A percentile compares a stretch with the other conserved stretches of the same genome.
Conservation (phyloP, 129 eudicot genomes). For the Logfia minima region DNA sequence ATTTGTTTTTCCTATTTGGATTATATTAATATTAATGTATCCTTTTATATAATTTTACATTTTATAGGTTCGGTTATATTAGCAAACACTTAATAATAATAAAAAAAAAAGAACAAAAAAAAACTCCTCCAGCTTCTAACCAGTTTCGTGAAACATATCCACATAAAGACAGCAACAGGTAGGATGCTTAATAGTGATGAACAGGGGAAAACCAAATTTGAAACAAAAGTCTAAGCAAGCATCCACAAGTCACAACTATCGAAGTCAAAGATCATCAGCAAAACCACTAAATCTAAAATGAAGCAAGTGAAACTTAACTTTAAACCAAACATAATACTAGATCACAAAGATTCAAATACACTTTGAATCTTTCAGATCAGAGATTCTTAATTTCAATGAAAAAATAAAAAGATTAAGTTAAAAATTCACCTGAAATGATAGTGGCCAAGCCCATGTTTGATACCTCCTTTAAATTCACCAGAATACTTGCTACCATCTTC, state of each 20-base stretch:
- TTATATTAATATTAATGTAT: no score
- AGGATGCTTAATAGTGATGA: neutral
- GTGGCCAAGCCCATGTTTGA: slow-evolving; percentile 86
- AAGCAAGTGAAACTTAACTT: neutral
- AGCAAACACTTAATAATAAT: neutral
- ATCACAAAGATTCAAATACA: slow-evolving; percentile 12
- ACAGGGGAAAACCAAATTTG: neutral
- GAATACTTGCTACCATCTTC: slow-evolving; percentile 75
- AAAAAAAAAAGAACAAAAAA: no score
- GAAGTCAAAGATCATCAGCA: neutral
- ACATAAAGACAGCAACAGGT: no score
- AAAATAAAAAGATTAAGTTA: neutral
- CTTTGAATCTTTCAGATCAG: neutral
- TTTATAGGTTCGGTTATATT: neutral
- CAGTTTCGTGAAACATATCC: neutral
- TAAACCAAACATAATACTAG: neutral
- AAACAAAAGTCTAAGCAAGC: neutral
- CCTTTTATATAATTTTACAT: neutral
- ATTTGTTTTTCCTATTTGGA: no score
- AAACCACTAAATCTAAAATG: neutral
- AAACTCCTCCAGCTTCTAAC: neutral
- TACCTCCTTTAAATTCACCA: slow-evolving; percentile 74
- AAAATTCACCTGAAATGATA: slow-evolving; percentile 77
- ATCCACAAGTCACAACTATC: neutral
- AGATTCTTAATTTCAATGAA: neutral